Base-by-base conservation (phyloP, 305 asterid species). In the Plantago coronopus region DNA sequence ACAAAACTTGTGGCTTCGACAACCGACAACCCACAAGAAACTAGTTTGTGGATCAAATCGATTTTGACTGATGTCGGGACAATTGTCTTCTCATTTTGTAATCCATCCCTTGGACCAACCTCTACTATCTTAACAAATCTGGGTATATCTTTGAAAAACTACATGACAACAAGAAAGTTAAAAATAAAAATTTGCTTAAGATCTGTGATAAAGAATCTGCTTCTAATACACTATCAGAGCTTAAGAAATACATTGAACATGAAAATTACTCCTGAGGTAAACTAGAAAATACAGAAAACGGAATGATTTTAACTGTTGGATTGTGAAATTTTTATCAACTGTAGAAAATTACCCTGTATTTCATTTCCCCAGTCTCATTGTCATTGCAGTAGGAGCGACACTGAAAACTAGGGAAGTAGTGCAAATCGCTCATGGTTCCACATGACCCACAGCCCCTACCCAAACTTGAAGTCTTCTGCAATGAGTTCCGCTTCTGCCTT, bases 1-100 rank as follows among this genome's bases (percentile, higher is more conserved):
- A 93, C 99, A 67, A 93, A 93, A 72, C 99, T 88, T 50, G 99
- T 93, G 47, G 91, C 97, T 76, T 93, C 99, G 61, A 93, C 91
- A 60, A 89, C 96, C 14, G 93, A 66, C 70, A 93, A 78, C 54
- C 99, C 99, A 57, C 83, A 72, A 22, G 91, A 80, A 70, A 83
- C 96, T 54, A 93, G 73, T 65, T 81, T 89, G 47, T 60, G 83
- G 62, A 93, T 82, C 78, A 93, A 71, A 59, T 82, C 85, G 56
- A 89, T 76, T 68, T 93, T 93, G 69, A 93, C 84, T 0, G 82
- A 57, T 55, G 97, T 79, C 19, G 99, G 96, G 61, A 93, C 97
- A 38, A 69, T 72, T 65, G 81, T 75, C 74, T 87, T 87, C 82
- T 93, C 96, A 57, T 93, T 89, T 69, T 93, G 97, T 54, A 93